Conservation (phyloP, 352 stramenopile genomes). For the Phytophthora brassicae region DNA sequence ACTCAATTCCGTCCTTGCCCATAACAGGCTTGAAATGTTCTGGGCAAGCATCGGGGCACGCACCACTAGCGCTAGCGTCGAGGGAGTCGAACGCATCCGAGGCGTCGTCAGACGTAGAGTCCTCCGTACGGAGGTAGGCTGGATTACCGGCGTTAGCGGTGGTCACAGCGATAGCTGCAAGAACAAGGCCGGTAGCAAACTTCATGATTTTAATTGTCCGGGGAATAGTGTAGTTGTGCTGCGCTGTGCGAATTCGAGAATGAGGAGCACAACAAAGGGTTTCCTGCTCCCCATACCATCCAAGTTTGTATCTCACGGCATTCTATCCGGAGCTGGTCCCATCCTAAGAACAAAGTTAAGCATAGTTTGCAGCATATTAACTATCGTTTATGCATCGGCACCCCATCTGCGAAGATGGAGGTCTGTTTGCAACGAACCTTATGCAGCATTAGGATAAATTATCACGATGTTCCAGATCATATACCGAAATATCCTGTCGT, state of each 20-base stretch:
- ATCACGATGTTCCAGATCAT: too few species aligned
- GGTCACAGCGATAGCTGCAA: conserved; percentile 27
- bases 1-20: conserved; percentile 25
- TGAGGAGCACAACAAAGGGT: conserved; percentile 10
- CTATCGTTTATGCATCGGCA: conserved; percentile 25
- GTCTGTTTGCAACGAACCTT: conserved; percentile 31
- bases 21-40: conserved; percentile 34
- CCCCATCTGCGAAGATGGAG: conserved; percentile 27
- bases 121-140: conserved; percentile 11
- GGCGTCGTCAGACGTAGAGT: conserved; percentile 4
- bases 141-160: conserved; percentile 18
- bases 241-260: conserved; percentile 31
- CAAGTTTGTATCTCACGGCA: conserved; percentile 18
- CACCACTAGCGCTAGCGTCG: conserved; percentile 7
- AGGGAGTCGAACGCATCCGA: conserved; percentile 4
- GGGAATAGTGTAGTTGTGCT: conserved; percentile 6
- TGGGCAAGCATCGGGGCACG: conserved; percentile 26
- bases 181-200: conserved; percentile 20
- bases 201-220: conserved; percentile 32
- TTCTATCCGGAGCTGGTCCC: conserved; percentile 29
- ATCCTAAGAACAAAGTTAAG: conserved; percentile 17
- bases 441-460: too few species aligned
- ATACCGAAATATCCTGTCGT: too few species aligned
- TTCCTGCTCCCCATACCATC: conserved; percentile 12
- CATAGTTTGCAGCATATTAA: conserved; percentile 23